Evolutionary conservation across 495 filamentous ascomycete genomes (phyloP), one percentile per base, ranked within the genome.

Genomic region (Aspergillus sparsus): DNA sequence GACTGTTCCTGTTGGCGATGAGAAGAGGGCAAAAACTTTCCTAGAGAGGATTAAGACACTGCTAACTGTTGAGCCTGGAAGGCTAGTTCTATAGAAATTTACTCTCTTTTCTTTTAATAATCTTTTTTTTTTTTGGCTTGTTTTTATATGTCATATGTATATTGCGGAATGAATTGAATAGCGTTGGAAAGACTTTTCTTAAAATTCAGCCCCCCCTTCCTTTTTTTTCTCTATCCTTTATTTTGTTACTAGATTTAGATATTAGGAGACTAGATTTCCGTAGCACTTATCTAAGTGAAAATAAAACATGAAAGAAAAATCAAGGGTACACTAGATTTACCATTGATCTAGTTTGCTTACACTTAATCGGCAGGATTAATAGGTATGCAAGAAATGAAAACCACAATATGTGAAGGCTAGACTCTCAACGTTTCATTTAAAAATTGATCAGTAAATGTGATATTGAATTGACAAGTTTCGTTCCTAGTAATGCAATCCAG

Each of bases 11-110:
- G 85, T 79, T 66, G 82, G 79, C 6, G 94, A 98, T 67, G 90
- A 93, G 81, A 83, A 83, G 73, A 77, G 93, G 65, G 94, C 89
- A 9, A 81, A 79, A 69, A 78, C 85, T 3, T 98, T 97, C 76
- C 71, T 98, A 55, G 87, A 90, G 72, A 85, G 90, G 49, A 77
- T 97, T 37, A 95, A 96, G 83, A 75, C 77, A 16, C 81, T 92
- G 21, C 74, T 98, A 65, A 93, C 94, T 74, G 81, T 79, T 47
- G 89, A 96, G 74, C 92, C 94, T 13, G 92, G 87, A 15, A 80
- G 87, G 53, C 74, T 98, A 50, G 85, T 98, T 49, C 75, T 79
- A 62, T 83, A 76, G 71, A 72, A 60, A 51, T 59, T 41, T 27
- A 27, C 21, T 31, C 34, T 57, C 57, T 55, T 55, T 53, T 21